Evolutionary conservation across 768 basidiomycete species (phyloP).

Genomic region (Wakefieldia striispora): DNA sequence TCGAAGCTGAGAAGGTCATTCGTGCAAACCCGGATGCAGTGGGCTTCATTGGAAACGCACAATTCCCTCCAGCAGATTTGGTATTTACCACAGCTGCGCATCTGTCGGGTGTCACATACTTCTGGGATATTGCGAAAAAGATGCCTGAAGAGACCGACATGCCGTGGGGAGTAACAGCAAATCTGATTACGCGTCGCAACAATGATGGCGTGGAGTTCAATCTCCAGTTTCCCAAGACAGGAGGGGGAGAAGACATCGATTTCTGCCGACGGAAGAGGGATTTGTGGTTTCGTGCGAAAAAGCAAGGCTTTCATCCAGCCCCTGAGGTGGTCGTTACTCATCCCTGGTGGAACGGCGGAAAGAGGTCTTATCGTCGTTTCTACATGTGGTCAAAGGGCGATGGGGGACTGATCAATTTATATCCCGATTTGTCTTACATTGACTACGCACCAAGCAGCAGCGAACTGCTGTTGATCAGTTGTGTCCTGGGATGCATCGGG

Average conservation of each 20-base stretch:
- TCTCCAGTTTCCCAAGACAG: constrained; percentile 55
- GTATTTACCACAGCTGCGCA: constrained; percentile 55
- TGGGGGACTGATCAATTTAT: constrained; percentile 46
- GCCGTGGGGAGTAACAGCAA: constrained; percentile 65
- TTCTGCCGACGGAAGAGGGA: constrained; percentile 50
- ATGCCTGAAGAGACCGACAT: constrained; percentile 39
- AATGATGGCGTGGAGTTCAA: constrained; percentile 47
- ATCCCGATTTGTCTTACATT: constrained; percentile 45
- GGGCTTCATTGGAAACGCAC: constrained; percentile 52
- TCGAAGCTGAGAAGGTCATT: constrained; percentile 47
- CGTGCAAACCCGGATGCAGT: constrained; percentile 45
- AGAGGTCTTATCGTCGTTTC: constrained; percentile 48
- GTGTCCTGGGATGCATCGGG: constrained; percentile 11
- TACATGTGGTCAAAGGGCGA: constrained; percentile 62
- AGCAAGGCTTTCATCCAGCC: constrained; percentile 47
- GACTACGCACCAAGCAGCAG: constrained; percentile 50
- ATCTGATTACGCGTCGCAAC: constrained; percentile 48
- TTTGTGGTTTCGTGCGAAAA: constrained; percentile 32
- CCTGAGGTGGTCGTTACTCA: constrained; percentile 51
- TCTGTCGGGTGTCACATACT: constrained; percentile 55
- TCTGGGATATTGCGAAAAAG: constrained; percentile 60
- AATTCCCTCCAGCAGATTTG: constrained; percentile 46
- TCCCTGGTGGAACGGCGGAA: constrained; percentile 55
- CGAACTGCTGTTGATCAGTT: constrained; percentile 39
- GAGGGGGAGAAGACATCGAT: constrained; percentile 64